Evolutionary conservation across 2,329 filamentous ascomycete species (phyloP), one percentile per base, ranked within the genome.

Genomic region (Ceratocystis lukuohia): DNA sequence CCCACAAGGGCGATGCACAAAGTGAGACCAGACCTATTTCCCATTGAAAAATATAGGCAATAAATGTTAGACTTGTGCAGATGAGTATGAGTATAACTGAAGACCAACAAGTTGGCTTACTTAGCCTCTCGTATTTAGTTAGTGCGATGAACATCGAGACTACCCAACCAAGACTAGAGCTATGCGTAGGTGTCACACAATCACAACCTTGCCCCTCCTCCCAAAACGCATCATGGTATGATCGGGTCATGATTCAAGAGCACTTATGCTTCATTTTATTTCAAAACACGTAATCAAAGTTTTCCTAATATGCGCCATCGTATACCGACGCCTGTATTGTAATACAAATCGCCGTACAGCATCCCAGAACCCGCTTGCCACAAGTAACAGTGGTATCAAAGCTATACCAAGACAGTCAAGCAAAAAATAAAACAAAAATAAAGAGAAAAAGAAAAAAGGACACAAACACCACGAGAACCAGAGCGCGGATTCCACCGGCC

Each of bases 1-100:
- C 75, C 76, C n/a, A 71, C 68, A 50, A 73, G 70, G 28, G 72
- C 70, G 65, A 75, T 73, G 64, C 73, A 72, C 44, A 70, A 72
- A 37, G 72, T 75, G 57, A 84, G 77, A 3, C 78, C 75, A 84
- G 77, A 3, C 78, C 75, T 80, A 83, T 82, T 57, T 65, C 37
- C 48, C 6, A 12, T 5, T 25, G 15, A 17, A n/a, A 8, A n/a
- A 59, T 37, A 53, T 59, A 33, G 20, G 22, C 10, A 56, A 41
- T 12, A 3, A 5, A 25, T 10, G 37, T 59, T 61, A 25, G 53
- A 50, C 44, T 41, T 28, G 1, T 37, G 2, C 17, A 46, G 7
- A 22, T 50, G 20, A 61, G 3, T 44, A 12, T 28, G 22, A n/a
- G 33, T 50, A 17, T 57, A n/a, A 5, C 22, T 22, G 1, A 30